These are phyloP conservation scores for Saturnispora galanensis DNA, from an alignment of 805 yeast species.

Conservation along the genomic window DNA sequence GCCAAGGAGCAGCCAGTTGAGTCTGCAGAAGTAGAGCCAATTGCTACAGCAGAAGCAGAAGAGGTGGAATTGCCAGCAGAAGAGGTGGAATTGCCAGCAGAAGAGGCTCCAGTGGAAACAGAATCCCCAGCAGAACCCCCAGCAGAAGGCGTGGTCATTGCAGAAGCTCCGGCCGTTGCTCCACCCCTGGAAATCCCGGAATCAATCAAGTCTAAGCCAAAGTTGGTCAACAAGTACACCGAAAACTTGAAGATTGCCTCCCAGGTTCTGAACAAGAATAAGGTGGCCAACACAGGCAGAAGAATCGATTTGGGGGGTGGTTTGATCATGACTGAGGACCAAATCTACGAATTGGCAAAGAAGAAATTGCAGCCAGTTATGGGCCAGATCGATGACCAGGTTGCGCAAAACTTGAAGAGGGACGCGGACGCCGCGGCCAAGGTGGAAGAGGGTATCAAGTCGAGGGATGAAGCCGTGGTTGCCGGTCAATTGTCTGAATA, in stretches of 20 bases:
- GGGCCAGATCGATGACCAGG: constrained; percentile 41
- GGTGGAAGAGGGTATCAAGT: constrained; percentile 21
- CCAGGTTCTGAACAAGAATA: constrained; percentile 32
- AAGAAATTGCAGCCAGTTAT: constrained; percentile 46
- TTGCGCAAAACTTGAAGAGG: constrained; percentile 27
- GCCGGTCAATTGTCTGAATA: constrained; percentile 30
- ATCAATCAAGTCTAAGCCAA: constrained; percentile 30
- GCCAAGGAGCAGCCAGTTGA: constrained; percentile 5
- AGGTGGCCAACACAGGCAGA: constrained; percentile 40
- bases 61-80: constrained; percentile 8
- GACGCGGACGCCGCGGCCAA: constrained; percentile 25
- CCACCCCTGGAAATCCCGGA: constrained; percentile 27
- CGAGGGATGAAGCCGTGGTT: constrained; percentile 23
- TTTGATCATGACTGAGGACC: constrained; percentile 42
- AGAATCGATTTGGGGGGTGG: constrained; percentile 45
- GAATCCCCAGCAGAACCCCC: neutral
- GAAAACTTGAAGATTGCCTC: constrained; percentile 41
- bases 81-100: constrained; percentile 6
- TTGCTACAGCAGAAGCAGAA: neutral
- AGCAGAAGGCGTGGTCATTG: constrained; percentile 7
- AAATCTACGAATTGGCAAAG: constrained; percentile 46
- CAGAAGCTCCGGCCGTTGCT: constrained; percentile 6
- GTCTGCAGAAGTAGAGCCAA: constrained; percentile 2
- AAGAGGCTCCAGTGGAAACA: constrained; percentile 3
- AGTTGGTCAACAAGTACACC: constrained; percentile 37